A percentile compares a stretch with the other conserved stretches of the same genome.
Evolutionary conservation across 75 land plant species (phyloP).

Genomic region (Cupressus sempervirens): DNA sequence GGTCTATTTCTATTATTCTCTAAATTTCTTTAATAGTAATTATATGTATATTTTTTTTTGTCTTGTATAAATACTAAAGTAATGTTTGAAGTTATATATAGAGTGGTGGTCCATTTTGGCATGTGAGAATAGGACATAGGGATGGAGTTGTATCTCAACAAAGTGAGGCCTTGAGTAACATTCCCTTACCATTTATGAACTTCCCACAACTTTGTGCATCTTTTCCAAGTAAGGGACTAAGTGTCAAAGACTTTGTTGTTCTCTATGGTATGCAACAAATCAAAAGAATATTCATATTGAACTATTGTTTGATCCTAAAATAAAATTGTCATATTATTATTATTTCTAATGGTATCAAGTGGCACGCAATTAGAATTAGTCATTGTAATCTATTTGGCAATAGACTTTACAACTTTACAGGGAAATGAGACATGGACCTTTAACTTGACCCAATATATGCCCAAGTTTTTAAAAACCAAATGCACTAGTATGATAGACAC

Average conservation of each 20-base stretch:
- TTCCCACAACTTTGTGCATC: constrained; percentile 13
- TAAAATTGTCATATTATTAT: no score
- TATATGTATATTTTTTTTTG: no score
- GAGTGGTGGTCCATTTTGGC: constrained; percentile 13
- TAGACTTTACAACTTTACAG: constrained; percentile 56
- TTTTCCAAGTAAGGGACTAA: constrained; percentile 27
- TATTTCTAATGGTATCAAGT: no score
- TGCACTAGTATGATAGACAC: constrained; percentile 20
- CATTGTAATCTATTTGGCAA: constrained; percentile 33
- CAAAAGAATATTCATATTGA: no score
- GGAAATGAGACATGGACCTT: constrained; percentile 45
- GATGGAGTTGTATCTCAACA: constrained; percentile 29
- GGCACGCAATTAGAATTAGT: constrained; percentile 49
- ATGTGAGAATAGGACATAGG: constrained; percentile 35
- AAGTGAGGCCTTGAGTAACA: constrained; percentile 12
- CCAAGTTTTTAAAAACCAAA: neutral
- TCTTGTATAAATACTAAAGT: no score
- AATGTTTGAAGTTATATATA: no score
- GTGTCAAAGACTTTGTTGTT: neutral
- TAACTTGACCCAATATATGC: constrained; percentile 27
- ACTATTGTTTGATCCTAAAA: no score
- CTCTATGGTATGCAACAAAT: no score
- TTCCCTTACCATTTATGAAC: constrained; percentile 26
- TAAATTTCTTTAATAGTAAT: no score
- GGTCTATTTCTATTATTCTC: no score